These are phyloP conservation scores for Colletotrichum navitas DNA, from an alignment of 2,329 filamentous ascomycete species.

Conservation along the genomic window DNA sequence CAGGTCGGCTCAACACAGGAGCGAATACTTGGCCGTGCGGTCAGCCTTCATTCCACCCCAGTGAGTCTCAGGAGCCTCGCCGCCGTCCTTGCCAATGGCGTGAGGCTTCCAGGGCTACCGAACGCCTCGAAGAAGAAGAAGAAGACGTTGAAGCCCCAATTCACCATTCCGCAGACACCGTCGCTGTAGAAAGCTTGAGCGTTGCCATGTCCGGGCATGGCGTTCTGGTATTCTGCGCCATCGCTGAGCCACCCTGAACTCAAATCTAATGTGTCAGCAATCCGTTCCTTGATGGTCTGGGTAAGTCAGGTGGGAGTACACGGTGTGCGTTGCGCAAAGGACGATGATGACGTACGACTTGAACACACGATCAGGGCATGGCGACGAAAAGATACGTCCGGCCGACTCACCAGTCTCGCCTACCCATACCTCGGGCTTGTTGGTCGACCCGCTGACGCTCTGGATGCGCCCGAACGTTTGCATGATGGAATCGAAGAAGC, in stretches of 20 bases:
- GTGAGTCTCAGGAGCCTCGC: slow-evolving; percentile 72
- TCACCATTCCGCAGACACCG: slow-evolving; percentile 73
- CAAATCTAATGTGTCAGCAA: slow-evolving; percentile 14
- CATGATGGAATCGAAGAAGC: slow-evolving; percentile 76
- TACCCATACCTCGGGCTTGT: slow-evolving; percentile 74
- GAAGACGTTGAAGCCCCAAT: slow-evolving; percentile 77
- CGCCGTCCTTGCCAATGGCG: slow-evolving; percentile 72
- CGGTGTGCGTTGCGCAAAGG: not conserved
- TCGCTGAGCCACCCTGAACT: slow-evolving; percentile 69
- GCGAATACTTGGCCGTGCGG: slow-evolving; percentile 66
- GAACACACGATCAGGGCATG: not conserved
- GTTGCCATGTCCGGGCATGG: slow-evolving; percentile 70
- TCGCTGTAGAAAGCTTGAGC: slow-evolving; percentile 71
- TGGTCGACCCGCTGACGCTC: slow-evolving; percentile 61
- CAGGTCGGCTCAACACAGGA: slow-evolving; percentile 45
- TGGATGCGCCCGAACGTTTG: slow-evolving; percentile 75
- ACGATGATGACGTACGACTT: not conserved
- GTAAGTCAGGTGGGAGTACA: not conserved
- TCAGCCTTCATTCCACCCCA: slow-evolving; percentile 77
- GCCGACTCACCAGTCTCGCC: slow-evolving; percentile 66
- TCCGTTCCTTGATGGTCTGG: not conserved
- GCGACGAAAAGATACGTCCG: not conserved
- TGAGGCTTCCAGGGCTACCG: slow-evolving; percentile 78
- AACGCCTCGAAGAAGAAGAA: slow-evolving; percentile 83
- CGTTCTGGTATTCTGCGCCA: slow-evolving; percentile 71